Evolutionary conservation across 164 flowering plant species (phyloP).

Genomic region (Annona cherimola): DNA sequence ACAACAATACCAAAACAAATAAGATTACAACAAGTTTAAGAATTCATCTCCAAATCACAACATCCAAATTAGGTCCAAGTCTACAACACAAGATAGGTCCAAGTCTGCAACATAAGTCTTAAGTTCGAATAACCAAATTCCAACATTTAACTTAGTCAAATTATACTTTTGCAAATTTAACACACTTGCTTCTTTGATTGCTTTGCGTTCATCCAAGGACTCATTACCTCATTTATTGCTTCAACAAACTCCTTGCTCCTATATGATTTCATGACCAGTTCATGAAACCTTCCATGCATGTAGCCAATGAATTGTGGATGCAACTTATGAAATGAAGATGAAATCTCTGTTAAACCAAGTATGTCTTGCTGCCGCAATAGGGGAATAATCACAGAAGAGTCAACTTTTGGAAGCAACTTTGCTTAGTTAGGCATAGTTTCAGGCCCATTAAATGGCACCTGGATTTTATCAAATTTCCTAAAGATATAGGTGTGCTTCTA

Average conservation of each 20-base stretch:
- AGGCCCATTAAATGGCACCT: conserved; percentile 74
- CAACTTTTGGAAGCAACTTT: conserved; percentile 15
- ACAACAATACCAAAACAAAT: no score
- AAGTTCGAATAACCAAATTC: no score
- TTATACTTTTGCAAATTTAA: no score
- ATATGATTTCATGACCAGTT: conserved; percentile 90
- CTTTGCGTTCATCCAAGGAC: conserved; percentile 83
- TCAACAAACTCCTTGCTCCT: conserved; percentile 90
- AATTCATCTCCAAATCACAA: no score
- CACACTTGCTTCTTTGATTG: conserved; percentile 81
- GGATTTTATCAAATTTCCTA: conserved; percentile 73
- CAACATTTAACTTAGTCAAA: no score
- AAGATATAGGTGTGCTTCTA: conserved; percentile 64
- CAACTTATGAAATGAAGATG: conserved; percentile 47
- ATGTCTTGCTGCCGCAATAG: conserved; percentile 16
- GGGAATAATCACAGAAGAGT: conserved; percentile 22
- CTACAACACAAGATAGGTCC: no score
- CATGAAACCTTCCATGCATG: conserved; percentile 87
- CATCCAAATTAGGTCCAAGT: no score
- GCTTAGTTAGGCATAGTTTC: conserved; percentile 21
- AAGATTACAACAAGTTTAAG: no score
- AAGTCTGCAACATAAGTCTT: no score
- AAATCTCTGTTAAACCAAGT: conserved; percentile 11
- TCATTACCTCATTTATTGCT: conserved; percentile 87
- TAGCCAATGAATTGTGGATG: conserved; percentile 95